These are phyloP conservation scores for Globisporangium orthogonon DNA, from an alignment of 352 stramenopile species.

Conservation along the genomic window DNA sequence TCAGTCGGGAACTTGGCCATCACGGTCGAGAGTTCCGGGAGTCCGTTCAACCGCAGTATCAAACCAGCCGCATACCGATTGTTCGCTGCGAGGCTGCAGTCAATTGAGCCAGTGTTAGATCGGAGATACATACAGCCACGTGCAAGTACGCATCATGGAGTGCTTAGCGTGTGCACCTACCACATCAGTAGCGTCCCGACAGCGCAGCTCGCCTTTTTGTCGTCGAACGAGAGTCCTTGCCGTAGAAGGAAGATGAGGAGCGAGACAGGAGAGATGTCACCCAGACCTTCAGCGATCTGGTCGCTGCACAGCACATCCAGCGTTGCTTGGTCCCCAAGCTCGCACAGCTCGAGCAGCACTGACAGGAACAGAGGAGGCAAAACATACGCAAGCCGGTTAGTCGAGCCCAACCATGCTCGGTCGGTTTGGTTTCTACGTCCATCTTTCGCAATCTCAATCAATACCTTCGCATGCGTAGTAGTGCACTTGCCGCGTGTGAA, in stretches of 20 bases:
- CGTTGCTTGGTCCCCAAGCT: constrained; percentile 53
- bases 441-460: too few species aligned
- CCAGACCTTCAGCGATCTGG: constrained; percentile 13
- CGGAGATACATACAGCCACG: background rate
- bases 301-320: constrained; percentile 45
- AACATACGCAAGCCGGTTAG: background rate
- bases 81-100: constrained; percentile 42
- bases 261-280: constrained; percentile 53
- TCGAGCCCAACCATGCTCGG: too few species aligned
- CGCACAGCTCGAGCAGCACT: constrained; percentile 70
- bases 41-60: constrained; percentile 50
- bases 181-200: constrained; percentile 71
- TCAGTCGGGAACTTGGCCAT: constrained; percentile 71
- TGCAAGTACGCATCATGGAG: background rate
- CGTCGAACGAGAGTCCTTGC: constrained; percentile 63
- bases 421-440: too few species aligned
- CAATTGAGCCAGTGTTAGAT: background rate
- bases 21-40: constrained; percentile 64
- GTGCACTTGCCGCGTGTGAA: constrained; percentile 79
- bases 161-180: constrained; percentile 14
- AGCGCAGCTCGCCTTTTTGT: constrained; percentile 77
- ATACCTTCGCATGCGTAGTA: constrained; percentile 78
- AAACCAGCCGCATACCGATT: constrained; percentile 39
- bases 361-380: background rate
- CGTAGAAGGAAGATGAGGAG: constrained; percentile 65